Percentiles rank a stretch among this genome's conserved stretches.
phyloP scores from a whole-genome alignment of 345 rosid genomes.

The thale cress (Arabidopsis thaliana) region DNA sequence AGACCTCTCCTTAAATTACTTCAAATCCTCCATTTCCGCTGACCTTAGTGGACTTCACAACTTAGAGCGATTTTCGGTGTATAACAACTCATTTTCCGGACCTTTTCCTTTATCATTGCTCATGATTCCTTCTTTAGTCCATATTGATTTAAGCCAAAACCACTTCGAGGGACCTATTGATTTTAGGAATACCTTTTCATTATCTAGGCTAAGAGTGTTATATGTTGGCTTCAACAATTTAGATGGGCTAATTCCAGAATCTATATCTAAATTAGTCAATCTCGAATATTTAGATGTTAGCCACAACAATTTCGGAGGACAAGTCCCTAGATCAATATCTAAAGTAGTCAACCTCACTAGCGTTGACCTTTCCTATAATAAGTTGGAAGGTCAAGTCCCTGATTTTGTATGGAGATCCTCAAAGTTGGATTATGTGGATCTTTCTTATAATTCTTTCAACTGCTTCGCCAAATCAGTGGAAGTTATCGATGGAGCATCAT shows the following conservation, averaged over 20 bases:
- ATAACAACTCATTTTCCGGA: background rate
- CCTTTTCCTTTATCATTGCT: slow-evolving; percentile 17
- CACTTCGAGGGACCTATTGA: background rate
- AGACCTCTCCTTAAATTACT: background rate
- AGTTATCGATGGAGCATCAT: background rate
- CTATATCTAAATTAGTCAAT: background rate
- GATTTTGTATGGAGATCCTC: background rate
- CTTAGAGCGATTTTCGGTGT: background rate
- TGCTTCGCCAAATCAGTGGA: background rate
- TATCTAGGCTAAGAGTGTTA: background rate
- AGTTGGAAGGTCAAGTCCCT: slow-evolving; percentile 29
- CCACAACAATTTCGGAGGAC: background rate
- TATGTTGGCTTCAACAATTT: background rate
- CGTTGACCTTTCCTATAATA: slow-evolving; percentile 49
- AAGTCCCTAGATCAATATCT: slow-evolving; percentile 6
- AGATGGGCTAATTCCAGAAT: too few relatives aligned
- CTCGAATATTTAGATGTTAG: background rate
- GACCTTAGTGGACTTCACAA: slow-evolving; percentile 6
- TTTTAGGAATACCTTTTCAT: background rate
- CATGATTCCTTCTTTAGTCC: background rate
- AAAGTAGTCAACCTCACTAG: background rate
- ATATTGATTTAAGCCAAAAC: background rate
- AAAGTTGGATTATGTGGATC: fast-evolving
- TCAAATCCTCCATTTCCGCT: background rate
- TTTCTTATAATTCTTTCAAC: slow-evolving; percentile 22